phyloP scores from a whole-genome alignment of 2,329 filamentous ascomycete species.

The Fusarium sp. region DNA sequence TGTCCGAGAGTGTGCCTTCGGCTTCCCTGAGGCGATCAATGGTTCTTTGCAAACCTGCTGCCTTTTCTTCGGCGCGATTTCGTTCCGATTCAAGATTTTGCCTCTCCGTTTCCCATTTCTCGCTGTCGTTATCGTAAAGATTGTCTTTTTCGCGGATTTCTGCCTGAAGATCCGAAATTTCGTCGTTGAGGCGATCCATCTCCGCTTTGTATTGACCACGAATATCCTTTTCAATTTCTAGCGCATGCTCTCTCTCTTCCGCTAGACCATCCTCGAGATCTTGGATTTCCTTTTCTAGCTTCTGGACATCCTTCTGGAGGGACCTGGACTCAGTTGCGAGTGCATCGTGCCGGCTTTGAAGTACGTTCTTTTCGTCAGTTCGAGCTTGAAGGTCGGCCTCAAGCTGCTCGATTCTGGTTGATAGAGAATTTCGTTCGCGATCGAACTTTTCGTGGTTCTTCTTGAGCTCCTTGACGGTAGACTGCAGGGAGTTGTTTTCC shows the following conservation, averaged over 20 bases:
- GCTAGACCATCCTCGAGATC: constrained; percentile 60
- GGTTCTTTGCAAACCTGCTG: constrained; percentile 72
- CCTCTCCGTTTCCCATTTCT: constrained; percentile 74
- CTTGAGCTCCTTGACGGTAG: constrained; percentile 54
- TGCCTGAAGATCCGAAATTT: constrained; percentile 70
- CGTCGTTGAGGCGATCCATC: constrained; percentile 61
- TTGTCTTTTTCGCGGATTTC: constrained; percentile 76
- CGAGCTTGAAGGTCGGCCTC: constrained; percentile 68
- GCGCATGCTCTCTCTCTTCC: constrained; percentile 65
- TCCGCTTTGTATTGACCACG: constrained; percentile 55
- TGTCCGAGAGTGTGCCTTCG: constrained; percentile 73
- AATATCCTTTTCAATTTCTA: constrained; percentile 69
- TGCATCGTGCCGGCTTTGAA: constrained; percentile 75
- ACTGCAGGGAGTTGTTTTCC: constrained; percentile 57
- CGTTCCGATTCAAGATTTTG: constrained; percentile 72
- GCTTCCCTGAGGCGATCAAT: constrained; percentile 75
- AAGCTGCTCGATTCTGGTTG: constrained; percentile 62
- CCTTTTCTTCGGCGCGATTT: constrained; percentile 73
- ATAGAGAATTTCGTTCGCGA: constrained; percentile 49
- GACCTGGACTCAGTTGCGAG: constrained; percentile 71
- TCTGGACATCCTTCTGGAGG: constrained; percentile 71
- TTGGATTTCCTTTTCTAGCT: constrained; percentile 56
- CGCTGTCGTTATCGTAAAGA: constrained; percentile 74
- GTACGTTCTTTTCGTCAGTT: constrained; percentile 72
- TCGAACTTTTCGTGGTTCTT: constrained; percentile 45